Conservation (phyloP, 345 rosid genomes). For the Citrus australasica region DNA sequence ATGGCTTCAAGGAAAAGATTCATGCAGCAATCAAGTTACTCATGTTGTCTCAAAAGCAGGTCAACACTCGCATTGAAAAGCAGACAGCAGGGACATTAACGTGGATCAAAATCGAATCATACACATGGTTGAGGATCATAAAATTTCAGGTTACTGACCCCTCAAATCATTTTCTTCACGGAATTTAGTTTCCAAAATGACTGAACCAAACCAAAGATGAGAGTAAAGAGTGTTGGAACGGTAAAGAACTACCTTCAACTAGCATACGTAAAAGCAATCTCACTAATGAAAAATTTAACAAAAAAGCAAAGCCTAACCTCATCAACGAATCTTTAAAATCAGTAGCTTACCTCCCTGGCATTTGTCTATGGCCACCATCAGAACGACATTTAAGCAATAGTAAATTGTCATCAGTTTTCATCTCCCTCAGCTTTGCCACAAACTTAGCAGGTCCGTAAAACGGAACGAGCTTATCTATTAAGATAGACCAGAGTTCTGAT, state of each 20-base stretch:
- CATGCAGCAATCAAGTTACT: neutral
- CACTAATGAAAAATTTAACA: neutral
- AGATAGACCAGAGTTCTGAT: conserved; percentile 7
- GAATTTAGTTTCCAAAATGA: neutral
- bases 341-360: conserved; percentile 74
- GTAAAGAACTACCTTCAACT: too few relatives aligned
- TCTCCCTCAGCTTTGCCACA: conserved; percentile 86
- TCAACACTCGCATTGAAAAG: neutral
- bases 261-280: neutral
- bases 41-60: neutral
- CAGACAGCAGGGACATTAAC: too few relatives aligned
- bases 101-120: neutral
- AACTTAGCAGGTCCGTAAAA: conserved; percentile 93
- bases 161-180: neutral
- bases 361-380: conserved; percentile 95
- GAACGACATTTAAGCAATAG: conserved; percentile 83
- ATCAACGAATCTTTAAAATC: neutral
- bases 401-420: conserved; percentile 69
- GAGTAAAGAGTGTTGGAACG: neutral
- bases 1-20: neutral
- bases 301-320: neutral
- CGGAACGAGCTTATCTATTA: conserved; percentile 78
- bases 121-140: neutral
- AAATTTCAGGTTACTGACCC: neutral
- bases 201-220: neutral